Evolutionary conservation across 148 eudicot genomes (phyloP), one percentile per base, ranked within the genome.

Genomic region (Linanthus parryae): DNA sequence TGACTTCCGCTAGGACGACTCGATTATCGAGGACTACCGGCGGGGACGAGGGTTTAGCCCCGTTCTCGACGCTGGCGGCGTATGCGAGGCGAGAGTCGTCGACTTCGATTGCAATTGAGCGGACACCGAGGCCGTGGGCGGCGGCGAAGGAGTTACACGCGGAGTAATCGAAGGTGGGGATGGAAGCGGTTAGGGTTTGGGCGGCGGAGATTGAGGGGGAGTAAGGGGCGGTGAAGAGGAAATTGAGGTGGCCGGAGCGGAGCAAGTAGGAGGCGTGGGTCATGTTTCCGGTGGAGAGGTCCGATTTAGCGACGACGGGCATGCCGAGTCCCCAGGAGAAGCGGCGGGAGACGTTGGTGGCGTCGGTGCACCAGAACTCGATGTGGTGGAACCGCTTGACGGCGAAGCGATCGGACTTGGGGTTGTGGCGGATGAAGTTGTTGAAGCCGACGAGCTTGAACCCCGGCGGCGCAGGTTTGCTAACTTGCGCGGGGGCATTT

Each of bases 271-370:
- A 92, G 28, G 94, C 89, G 49, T 91, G 95, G 40, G 61, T 59
- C 11, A 43, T 45, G 79, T 91, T 91, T 0, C 94, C 95, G 42
- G 97, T 91, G 43, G 94, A 85, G 25, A 86, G 92, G 63, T 91
- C 97, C n/a, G 97, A 91, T 60, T 86, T 91, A 8, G 80, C 76
- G 10, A 68, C 68, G 12, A 81, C 38, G 5, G 95, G 88, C 88
- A 91, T 80, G 30, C 97, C 97, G 21, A 91, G 80, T 8, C 89
- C 95, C 84, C 84, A 81, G 0, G 89, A 86, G 63, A 91, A 91
- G 46, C 95, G 86, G 17, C 80, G 75, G 48, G 79, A 57, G 55
- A 61, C 38, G 68, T 81, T 91, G 66, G 86, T 81, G 46, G 95
- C 95, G 64, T 91, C 97, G 57, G 71, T 71, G 50, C 75, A 78